These are phyloP conservation scores for Tylopilus plumbeoviolaceoides DNA, from an alignment of 768 basidiomycete genomes.

Conservation along the genomic window DNA sequence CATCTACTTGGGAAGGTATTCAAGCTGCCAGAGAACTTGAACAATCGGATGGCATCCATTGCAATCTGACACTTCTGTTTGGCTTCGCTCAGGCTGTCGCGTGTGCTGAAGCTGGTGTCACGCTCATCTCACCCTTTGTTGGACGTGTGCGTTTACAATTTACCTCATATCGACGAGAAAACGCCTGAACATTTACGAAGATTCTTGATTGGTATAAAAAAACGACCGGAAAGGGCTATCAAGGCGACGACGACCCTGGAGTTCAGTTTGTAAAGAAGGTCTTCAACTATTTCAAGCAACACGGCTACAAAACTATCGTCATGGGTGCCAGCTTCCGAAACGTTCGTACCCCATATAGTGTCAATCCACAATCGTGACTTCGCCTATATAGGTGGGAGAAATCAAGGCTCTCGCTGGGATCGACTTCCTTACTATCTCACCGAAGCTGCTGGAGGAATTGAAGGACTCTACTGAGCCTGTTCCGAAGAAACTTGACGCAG, in stretches of 20 bases:
- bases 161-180: neutral
- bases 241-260: constrained; percentile 90
- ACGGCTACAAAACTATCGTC: constrained; percentile 95
- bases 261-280: constrained; percentile 92
- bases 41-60: neutral
- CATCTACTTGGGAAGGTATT: neutral
- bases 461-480: constrained; percentile 64
- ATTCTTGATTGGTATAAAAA: constrained; percentile 99
- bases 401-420: constrained; percentile 92
- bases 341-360: constrained; percentile 40
- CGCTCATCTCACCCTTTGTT: neutral
- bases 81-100: neutral
- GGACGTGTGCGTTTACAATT: neutral
- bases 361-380: neutral
- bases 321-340: constrained; percentile 99
- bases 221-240: constrained; percentile 74
- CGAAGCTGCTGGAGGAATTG: constrained; percentile 86
- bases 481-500: constrained; percentile 76
- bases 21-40: neutral
- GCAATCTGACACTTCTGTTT: neutral
- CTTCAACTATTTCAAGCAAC: constrained; percentile 98
- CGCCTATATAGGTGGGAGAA: constrained; percentile 62
- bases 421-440: constrained; percentile 94
- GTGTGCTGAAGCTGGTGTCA: neutral
- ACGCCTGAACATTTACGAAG: constrained; percentile 33